phyloP scores from a whole-genome alignment of 192 early-diverging fungal species.

The Coemansia sp. region DNA sequence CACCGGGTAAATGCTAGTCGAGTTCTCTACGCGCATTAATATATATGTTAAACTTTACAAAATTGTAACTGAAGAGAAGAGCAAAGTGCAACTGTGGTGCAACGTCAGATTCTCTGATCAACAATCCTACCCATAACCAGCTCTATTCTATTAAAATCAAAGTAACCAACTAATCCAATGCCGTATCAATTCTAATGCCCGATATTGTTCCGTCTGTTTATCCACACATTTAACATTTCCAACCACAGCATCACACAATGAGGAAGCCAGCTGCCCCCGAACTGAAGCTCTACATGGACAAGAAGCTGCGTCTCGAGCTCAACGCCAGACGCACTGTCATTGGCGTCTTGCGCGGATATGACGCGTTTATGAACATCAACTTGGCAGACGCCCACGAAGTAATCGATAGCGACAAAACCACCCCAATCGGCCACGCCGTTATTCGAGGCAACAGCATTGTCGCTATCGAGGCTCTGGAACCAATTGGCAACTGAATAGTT shows the following conservation, averaged over 20 bases:
- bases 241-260: constrained; percentile 30
- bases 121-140: too few relatives aligned
- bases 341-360: constrained; percentile 97
- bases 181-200: too few relatives aligned
- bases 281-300: constrained; percentile 85
- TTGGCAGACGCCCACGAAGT: constrained; percentile 90
- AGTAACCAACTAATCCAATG: too few relatives aligned
- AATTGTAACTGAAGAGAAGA: neutral
- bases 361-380: constrained; percentile 99
- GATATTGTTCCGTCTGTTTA: too few relatives aligned
- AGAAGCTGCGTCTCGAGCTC: constrained; percentile 84
- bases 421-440: constrained; percentile 86
- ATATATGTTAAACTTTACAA: neutral
- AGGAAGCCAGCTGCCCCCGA: constrained; percentile 65
- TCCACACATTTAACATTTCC: too few relatives aligned
- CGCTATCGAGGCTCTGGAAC: constrained; percentile 68
- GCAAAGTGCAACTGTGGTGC: too few relatives aligned
- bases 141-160: too few relatives aligned
- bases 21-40: constrained; percentile 36
- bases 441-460: constrained; percentile 78
- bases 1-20: constrained; percentile 43
- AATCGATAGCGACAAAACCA: constrained; percentile 63
- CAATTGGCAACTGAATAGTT: constrained; percentile 45
- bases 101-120: too few relatives aligned
- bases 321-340: constrained; percentile 89